Evolutionary conservation across 306 rosid species (phyloP), one percentile per base, ranked within the genome.

Genomic region (Sesbania bispinosa): DNA sequence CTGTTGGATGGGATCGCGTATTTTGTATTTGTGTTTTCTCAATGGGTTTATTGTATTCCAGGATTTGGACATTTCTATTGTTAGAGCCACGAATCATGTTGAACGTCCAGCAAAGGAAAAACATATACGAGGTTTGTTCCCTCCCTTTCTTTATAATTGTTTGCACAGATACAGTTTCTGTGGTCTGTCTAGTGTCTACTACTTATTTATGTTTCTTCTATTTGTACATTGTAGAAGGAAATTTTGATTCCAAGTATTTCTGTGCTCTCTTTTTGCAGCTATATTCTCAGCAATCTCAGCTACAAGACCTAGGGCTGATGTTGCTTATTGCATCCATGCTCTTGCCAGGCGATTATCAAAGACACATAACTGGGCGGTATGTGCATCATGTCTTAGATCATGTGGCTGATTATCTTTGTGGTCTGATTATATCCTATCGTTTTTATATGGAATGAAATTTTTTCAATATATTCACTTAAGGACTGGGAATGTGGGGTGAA

Each of bases 281-380:
- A 88, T 95, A 54, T 95, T 92, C 60, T 82, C 97, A 18, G 99
- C 96, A n/a, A 76, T 92, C 85, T 95, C 96, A 57, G 99, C 99
- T 52, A 89, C 99, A 24, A 86, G 96, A 80, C 97, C 99, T 54
- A 83, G 99, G 23, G 99, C 99, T 2, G 99, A 95, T 85, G 99
- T 95, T 63, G 99, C 99, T 24, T 95, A 95, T 76, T 95, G 97
- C 88, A 95, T 95, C 69, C 99, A 92, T 41, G 96, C 96, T 80
- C 92, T 95, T 43, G 96, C 99, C 29, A 84, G 97, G 76, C 79
- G 99, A 57, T 80, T 95, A 67, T 85, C 99, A 4, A 95, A 69
- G 88, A 95, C 99, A 4, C 99, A 95, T 85, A 95, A 92, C 70
- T 95, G 99, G 99, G 97, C 97, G 73, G 99, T 95, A 85, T 20